Base-by-base conservation (phyloP, 495 filamentous ascomycete genomes). In the Lophiostoma macrostomum region DNA sequence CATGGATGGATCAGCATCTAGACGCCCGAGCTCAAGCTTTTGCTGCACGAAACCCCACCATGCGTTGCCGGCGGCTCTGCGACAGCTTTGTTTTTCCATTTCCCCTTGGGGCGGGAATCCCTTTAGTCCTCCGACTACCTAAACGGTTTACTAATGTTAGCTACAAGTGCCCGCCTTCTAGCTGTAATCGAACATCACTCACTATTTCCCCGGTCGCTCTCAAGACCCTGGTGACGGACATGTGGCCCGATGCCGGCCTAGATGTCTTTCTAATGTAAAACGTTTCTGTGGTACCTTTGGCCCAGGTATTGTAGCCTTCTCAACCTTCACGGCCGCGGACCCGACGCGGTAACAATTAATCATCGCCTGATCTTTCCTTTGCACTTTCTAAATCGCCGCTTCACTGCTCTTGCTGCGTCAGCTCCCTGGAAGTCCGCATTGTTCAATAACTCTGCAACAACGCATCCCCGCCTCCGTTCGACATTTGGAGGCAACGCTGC, bases 31-130 rank as follows among this genome's bases (percentile, higher is more conserved):
- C n/a, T n/a, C n/a, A n/a, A n/a, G n/a, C n/a, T n/a, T 32, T n/a
- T n/a, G 8, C 30, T 7, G 35, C 7, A 38, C 35, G 16, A 10
- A 8, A 42, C 49, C 16, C 39, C 35, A 30, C 30, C 50, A n/a
- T n/a, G n/a, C n/a, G n/a, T n/a, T n/a, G 37, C 23, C 44, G 44
- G 50, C 50, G 50, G 50, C 50, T 53, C 50, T 52, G 49, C 49
- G 24, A 52, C 49, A 52, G 6, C 49, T 11, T 19, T 29, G 23
- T 51, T 43, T 44, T 31, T 53, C 46, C 41, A 29, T 53, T 53
- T 16, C 50, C 47, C 32, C 14, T 14, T 42, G 49, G 39, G 47
- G 36, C 11, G 39, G 38, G 49, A 30, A 52, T 4, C n/a, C n/a
- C n/a, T n/a, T n/a, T n/a, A n/a, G n/a, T n/a, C n/a, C n/a, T 23